Evolutionary conservation across 2,329 filamentous ascomycete genomes (phyloP).

Genomic region (Didymella segeticola): DNA sequence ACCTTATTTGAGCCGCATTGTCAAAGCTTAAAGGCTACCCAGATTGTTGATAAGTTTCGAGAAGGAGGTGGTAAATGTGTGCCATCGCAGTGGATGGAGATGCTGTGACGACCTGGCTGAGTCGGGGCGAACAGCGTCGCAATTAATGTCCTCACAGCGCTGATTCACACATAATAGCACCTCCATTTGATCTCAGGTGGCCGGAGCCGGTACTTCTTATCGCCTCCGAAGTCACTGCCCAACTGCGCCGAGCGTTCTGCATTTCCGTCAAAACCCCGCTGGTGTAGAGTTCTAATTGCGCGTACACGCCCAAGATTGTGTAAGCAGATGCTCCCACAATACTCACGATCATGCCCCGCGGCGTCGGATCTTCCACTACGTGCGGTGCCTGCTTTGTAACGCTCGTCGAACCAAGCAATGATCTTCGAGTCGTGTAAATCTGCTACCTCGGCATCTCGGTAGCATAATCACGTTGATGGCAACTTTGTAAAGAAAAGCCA

Average conservation of each 20-base stretch:
- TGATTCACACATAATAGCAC: background rate
- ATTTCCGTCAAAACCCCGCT: background rate
- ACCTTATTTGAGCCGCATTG: slow-evolving; percentile 17
- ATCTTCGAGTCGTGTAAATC: background rate
- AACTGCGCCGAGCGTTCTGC: background rate
- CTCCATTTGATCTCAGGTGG: background rate
- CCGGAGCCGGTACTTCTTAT: slow-evolving; percentile 4
- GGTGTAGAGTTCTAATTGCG: background rate
- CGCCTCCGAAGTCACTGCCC: background rate
- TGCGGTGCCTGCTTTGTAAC: background rate
- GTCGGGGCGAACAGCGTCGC: too few species aligned
- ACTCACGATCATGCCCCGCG: background rate
- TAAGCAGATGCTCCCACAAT: slow-evolving; percentile 2
- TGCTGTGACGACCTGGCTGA: too few species aligned
- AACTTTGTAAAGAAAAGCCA: slow-evolving; percentile 5
- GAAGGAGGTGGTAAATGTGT: background rate
- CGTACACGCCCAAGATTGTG: background rate
- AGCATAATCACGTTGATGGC: background rate
- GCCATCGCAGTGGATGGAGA: background rate
- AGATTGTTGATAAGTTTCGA: slow-evolving; percentile 6
- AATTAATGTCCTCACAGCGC: too few species aligned
- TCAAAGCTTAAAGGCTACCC: slow-evolving; percentile 5
- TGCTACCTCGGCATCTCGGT: slow-evolving; percentile 18
- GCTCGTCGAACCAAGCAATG: background rate
- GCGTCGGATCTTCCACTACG: slow-evolving; percentile 6